Conservation (phyloP, 2,329 filamentous ascomycete species). For the Claviceps sorghi region DNA sequence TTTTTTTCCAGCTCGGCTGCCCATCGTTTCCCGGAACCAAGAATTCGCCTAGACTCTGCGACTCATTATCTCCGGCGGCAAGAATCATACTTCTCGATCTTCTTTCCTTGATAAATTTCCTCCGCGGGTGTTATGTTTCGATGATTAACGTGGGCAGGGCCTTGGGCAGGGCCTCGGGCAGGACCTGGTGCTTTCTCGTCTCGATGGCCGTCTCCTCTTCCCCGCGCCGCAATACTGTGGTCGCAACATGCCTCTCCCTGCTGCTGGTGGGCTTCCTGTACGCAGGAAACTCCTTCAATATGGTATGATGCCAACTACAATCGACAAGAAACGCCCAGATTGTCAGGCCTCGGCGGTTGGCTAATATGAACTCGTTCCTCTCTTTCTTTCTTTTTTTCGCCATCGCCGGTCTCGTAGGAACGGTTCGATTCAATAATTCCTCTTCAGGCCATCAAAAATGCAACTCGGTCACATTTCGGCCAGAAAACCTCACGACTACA, state of each 20-base stretch:
- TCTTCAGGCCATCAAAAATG: neutral
- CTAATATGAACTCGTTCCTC: neutral
- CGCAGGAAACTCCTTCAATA: neutral
- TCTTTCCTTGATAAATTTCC: neutral
- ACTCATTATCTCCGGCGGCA: neutral
- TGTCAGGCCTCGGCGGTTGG: neutral
- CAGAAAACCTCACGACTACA: conserved; percentile 19
- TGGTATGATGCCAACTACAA: neutral
- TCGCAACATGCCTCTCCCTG: conserved; percentile 2
- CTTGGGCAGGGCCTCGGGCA: too few relatives aligned
- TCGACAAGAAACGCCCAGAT: neutral
- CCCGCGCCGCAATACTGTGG: conserved; percentile 1
- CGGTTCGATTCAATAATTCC: neutral
- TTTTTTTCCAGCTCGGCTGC: neutral
- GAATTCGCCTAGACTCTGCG: neutral
- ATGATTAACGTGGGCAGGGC: neutral
- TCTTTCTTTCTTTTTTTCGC: neutral
- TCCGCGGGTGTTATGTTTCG: neutral
- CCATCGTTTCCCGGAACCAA: neutral
- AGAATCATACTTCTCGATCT: neutral
- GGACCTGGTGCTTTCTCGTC: neutral
- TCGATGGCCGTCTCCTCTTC: neutral
- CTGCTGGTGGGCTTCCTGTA: neutral
- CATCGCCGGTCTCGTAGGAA: neutral
- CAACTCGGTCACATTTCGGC: neutral